Base-by-base conservation (phyloP, 2,329 filamentous ascomycete genomes). In the Dothistroma pini region DNA sequence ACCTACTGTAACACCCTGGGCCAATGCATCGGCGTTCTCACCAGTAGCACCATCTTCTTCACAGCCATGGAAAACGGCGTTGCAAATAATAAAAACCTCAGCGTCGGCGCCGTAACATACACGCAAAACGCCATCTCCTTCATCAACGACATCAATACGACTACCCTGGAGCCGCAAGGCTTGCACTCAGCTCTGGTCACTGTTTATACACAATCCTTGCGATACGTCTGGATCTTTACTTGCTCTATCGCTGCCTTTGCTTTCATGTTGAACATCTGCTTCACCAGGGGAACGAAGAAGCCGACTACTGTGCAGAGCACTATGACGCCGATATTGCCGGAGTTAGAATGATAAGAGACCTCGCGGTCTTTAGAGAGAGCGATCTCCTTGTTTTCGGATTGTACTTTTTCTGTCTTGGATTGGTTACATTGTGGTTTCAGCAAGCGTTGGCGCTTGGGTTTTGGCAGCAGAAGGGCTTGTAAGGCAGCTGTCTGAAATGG, bases 41-140 rank as follows among this genome's bases (percentile, higher is more conserved):
- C 89, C 56, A 84, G 85, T 1, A 87, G 88, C 3, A 85, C 87
- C 34, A 81, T 89, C 57, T 90, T 90, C 75, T 86, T 90, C 73
- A 90, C 60, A 35, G 32, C 22, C 14, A 48, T 63, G 11, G 32
- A 53, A 19, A 52, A 52, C 21, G 35, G 25, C 8, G 25, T 56
- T 29, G 29, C 53, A 14, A 9, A 54, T 25, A 56, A 51, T 47
- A 19, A 53, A 49, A 32, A 32, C n/a, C 48, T 41, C 49, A 44
- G 14, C 48, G 32, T 25, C 47, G 47, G 52, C n/a, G n/a, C 47
- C 35, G 25, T 6, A 2, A 32, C 29, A n/a, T 54, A 44, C 38
- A 55, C 12, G 10, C 11, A 29, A 19, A 12, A 55, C 34, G 47
- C 44, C 16, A 21, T 47, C n/a, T 54, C 22, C 21, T 22, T 58